Percentiles rank a stretch among this genome's conserved stretches.
Evolutionary conservation across 441 rosid species (phyloP).

Genomic region (Viola pubescens): DNA sequence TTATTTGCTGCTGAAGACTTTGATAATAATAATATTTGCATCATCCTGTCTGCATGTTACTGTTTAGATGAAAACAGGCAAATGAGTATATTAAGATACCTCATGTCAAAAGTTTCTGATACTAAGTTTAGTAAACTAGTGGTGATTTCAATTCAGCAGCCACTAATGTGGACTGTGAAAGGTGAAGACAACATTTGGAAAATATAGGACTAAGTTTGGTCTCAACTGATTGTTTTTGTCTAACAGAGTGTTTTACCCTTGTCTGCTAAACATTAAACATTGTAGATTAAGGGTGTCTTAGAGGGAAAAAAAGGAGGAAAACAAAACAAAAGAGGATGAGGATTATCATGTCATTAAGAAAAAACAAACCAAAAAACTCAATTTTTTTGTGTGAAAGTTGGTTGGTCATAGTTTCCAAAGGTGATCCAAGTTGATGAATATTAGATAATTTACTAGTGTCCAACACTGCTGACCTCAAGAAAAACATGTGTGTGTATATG

Average conservation of each 20-base stretch:
- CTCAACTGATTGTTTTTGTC: not conserved
- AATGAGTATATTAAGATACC: not conserved
- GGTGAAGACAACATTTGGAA: not conserved
- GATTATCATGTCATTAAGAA: not conserved
- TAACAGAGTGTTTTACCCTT: not conserved
- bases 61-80: not conserved
- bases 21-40: not conserved
- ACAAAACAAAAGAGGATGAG: not conserved
- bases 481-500: conserved; percentile 1
- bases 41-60: not conserved
- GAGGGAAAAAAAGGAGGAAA: not conserved
- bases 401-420: not conserved
- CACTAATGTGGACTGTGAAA: not conserved
- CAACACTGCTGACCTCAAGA: not conserved
- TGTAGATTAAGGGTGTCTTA: not conserved
- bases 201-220: not conserved
- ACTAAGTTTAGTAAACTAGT: not conserved
- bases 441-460: not conserved
- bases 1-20: not conserved
- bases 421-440: not conserved
- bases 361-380: not conserved
- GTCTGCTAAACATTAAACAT: conserved; percentile 3
- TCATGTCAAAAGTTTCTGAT: not conserved
- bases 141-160: not conserved
- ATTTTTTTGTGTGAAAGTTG: not conserved